Percentiles rank a stretch among this genome's conserved stretches.
Conservation (phyloP, 176 grass and related monocot genomes). For the Melocanna baccifera region DNA sequence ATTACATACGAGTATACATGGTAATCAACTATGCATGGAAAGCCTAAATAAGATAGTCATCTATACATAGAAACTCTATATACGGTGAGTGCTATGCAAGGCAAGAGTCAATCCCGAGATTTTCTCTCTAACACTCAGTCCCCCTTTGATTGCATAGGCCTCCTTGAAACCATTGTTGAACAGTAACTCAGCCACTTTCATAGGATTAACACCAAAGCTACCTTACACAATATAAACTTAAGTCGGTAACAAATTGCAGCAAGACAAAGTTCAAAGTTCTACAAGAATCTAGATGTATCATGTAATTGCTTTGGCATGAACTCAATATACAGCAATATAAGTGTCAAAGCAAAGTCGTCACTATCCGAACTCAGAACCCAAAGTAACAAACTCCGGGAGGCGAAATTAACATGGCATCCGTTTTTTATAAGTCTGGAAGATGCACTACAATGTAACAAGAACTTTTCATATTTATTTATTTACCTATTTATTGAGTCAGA, state of each 20-base stretch:
- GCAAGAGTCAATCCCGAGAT: too few species aligned
- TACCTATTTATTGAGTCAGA: background rate
- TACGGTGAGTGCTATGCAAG: too few species aligned
- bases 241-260: slow-evolving; percentile 32
- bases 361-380: background rate
- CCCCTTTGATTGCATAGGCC: slow-evolving; percentile 83
- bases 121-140: slow-evolving; percentile 22
- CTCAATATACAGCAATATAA: background rate
- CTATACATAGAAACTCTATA: too few species aligned
- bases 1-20: too few species aligned
- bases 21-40: too few species aligned
- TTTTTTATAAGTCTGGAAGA: background rate
- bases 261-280: background rate
- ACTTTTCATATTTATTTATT: background rate
- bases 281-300: slow-evolving; percentile 3
- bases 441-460: background rate
- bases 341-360: background rate
- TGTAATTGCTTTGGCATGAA: background rate
- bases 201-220: slow-evolving; percentile 95
- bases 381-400: background rate
- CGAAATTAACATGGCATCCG: background rate
- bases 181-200: slow-evolving; percentile 83
- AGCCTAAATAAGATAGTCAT: too few species aligned
- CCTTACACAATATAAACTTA: slow-evolving; percentile 60
- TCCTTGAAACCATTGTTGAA: slow-evolving; percentile 91